Evolutionary conservation across 2,329 filamentous ascomycete genomes (phyloP).

Genomic region (Apiospora koreana): DNA sequence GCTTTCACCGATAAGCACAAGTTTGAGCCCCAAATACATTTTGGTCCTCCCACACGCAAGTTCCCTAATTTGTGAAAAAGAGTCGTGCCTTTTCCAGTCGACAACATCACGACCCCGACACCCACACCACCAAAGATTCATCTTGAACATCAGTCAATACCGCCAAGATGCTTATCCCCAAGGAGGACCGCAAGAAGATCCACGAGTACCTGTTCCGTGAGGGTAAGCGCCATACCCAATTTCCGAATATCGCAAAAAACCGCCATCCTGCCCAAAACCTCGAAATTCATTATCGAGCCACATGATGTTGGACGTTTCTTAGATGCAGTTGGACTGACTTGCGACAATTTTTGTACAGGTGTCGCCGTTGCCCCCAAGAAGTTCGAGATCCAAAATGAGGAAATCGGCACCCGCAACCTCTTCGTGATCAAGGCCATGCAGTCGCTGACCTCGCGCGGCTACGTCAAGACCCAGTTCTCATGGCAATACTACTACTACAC

Average conservation of each 20-base stretch:
- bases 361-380: slow-evolving; percentile 99
- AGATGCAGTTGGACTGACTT: slow-evolving; percentile 5
- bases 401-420: slow-evolving; percentile 99
- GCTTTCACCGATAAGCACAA: slow-evolving; percentile 5
- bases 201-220: slow-evolving; percentile 99
- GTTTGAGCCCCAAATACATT: slow-evolving; percentile 9
- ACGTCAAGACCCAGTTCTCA: slow-evolving; percentile 99
- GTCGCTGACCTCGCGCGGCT: slow-evolving; percentile 96
- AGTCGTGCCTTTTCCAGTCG: slow-evolving; percentile 4
- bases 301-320: background rate
- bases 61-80: slow-evolving; percentile 9
- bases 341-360: slow-evolving; percentile 29
- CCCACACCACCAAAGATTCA: slow-evolving; percentile 47
- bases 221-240: slow-evolving; percentile 33
- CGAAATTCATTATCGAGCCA: background rate
- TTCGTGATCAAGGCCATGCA: slow-evolving; percentile 99
- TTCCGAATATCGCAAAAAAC: slow-evolving; percentile 7
- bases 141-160: slow-evolving; percentile 48
- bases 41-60: slow-evolving; percentile 5
- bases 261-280: background rate
- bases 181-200: slow-evolving; percentile 99
- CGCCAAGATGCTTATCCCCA: slow-evolving; percentile 94
- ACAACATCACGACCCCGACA: slow-evolving; percentile 30
- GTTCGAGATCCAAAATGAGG: slow-evolving; percentile 97
- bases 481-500: slow-evolving; percentile 99